A percentile compares a stretch with the other conserved stretches of the same genome.
Conservation (phyloP, 2,329 filamentous ascomycete genomes). For the Neonectria faginata region DNA sequence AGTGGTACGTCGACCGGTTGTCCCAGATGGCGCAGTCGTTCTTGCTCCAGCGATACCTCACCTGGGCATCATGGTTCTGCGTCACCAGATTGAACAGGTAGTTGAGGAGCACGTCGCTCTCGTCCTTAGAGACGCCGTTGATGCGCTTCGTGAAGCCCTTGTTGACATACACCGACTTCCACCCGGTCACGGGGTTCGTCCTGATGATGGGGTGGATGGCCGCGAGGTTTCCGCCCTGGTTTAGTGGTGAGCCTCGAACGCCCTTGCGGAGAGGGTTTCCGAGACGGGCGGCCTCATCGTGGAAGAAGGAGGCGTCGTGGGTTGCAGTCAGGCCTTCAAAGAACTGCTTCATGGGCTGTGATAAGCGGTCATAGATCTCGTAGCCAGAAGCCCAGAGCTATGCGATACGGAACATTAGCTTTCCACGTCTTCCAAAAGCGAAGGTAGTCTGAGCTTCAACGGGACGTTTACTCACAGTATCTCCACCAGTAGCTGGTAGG, state of each 20-base stretch:
- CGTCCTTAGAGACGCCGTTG: slow-evolving; percentile 65
- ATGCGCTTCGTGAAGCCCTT: slow-evolving; percentile 65
- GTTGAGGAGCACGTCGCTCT: slow-evolving; percentile 63
- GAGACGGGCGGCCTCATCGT: slow-evolving; percentile 60
- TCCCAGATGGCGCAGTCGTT: slow-evolving; percentile 75
- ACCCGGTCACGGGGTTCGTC: slow-evolving; percentile 71
- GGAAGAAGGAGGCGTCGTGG: slow-evolving; percentile 60
- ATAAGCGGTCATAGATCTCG: slow-evolving; percentile 68
- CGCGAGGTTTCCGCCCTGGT: slow-evolving; percentile 63
- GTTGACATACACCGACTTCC: slow-evolving; percentile 66
- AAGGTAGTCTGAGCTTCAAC: not conserved
- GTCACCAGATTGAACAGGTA: slow-evolving; percentile 62
- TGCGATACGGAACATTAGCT: slow-evolving; percentile 52
- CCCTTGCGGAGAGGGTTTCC: slow-evolving; percentile 59
- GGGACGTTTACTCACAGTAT: slow-evolving; percentile 56
- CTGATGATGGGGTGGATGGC: slow-evolving; percentile 67
- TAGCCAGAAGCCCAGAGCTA: slow-evolving; percentile 72
- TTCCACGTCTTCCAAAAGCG: not conserved
- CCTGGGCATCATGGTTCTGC: slow-evolving; percentile 69
- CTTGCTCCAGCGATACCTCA: slow-evolving; percentile 64
- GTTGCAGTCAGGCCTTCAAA: slow-evolving; percentile 63
- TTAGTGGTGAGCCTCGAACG: slow-evolving; percentile 66
- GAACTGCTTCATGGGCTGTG: slow-evolving; percentile 59
- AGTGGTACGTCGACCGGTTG: slow-evolving; percentile 64
- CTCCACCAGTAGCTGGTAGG: slow-evolving; percentile 67